Evolutionary conservation across 768 basidiomycete genomes (phyloP).

Genomic region (Rubroboletus pulcherrimus): DNA sequence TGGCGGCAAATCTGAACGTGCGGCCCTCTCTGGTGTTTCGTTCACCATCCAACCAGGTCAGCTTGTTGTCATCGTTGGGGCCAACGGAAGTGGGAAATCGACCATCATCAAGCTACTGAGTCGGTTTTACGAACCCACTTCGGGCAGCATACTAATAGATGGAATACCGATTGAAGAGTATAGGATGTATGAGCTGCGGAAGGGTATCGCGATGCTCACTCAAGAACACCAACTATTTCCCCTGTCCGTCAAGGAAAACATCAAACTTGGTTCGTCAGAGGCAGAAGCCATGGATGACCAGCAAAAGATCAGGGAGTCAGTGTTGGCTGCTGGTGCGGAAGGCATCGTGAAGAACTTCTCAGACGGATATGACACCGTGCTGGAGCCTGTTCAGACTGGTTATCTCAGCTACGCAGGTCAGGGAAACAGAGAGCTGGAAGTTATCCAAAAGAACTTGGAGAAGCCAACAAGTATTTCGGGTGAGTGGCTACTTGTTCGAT

Average conservation of each 20-base stretch:
- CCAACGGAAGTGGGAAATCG: constrained; percentile 34
- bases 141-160: constrained; percentile 40
- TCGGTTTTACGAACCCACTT: constrained; percentile 30
- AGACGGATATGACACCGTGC: constrained; percentile 36
- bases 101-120: constrained; percentile 40
- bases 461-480: constrained; percentile 26
- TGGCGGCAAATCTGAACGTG: constrained; percentile 25
- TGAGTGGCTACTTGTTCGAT: not conserved
- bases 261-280: constrained; percentile 32
- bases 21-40: constrained; percentile 25
- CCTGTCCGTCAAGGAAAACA: constrained; percentile 39
- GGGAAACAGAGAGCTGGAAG: constrained; percentile 12
- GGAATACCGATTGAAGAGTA: constrained; percentile 34
- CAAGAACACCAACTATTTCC: constrained; percentile 40
- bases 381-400: constrained; percentile 31
- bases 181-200: constrained; percentile 31
- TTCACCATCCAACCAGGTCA: constrained; percentile 32
- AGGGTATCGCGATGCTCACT: constrained; percentile 38
- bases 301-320: constrained; percentile 17
- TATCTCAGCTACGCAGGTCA: constrained; percentile 26
- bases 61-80: constrained; percentile 34
- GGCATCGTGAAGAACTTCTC: constrained; percentile 37
- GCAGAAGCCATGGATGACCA: constrained; percentile 11
- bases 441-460: constrained; percentile 17
- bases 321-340: constrained; percentile 38